Percentiles rank a stretch among this genome's conserved stretches.
Evolutionary conservation across 225 moss, liverwort and hornwort species (phyloP).

Genomic region (Bryoerythrophyllum caledonicum): DNA sequence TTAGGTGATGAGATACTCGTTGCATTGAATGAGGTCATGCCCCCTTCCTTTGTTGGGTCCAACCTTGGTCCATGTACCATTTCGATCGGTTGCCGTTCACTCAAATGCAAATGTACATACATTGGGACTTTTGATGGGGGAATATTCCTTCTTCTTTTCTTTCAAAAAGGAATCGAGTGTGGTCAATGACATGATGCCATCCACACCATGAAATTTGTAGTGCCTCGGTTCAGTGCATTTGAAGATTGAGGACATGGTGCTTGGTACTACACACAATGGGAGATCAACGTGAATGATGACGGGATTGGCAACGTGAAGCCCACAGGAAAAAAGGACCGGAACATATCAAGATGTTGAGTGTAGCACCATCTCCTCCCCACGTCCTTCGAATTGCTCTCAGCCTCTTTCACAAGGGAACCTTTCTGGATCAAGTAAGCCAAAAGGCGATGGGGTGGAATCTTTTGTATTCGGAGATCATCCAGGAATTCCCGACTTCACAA

Average conservation of each 20-base stretch:
- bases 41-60: background rate
- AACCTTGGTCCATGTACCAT: background rate
- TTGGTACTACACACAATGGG: background rate
- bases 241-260: slow-evolving; percentile 1
- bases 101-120: background rate
- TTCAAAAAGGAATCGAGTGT: background rate
- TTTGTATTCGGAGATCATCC: background rate
- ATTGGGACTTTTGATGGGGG: background rate
- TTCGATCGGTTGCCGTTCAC: background rate
- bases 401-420: background rate
- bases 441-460: background rate
- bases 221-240: background rate
- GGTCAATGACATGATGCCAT: background rate
- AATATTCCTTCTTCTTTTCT: background rate
- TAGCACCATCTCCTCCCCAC: slow-evolving; percentile 11
- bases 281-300: background rate
- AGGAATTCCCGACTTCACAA: no score
- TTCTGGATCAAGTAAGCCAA: slow-evolving; percentile 3
- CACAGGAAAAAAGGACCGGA: background rate
- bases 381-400: background rate
- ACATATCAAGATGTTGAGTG: background rate
- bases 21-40: background rate
- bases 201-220: background rate
- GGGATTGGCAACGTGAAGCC: background rate
- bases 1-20: background rate